Evolutionary conservation across 78 protist species (phyloP).

Genomic region (Dictyostelium firmibasis): DNA sequence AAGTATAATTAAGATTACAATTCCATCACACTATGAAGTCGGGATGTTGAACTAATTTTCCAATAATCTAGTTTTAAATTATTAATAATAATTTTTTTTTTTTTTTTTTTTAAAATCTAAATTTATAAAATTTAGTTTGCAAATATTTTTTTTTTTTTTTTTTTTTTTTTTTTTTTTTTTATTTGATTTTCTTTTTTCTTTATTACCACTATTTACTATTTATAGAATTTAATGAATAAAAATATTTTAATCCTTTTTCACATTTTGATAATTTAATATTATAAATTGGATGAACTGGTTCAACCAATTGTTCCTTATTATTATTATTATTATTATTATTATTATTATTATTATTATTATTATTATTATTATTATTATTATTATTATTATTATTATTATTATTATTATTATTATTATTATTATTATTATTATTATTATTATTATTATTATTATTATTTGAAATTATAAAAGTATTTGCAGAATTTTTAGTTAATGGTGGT

Average conservation of each 20-base stretch:
- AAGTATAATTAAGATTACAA: background rate
- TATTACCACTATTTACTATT: background rate
- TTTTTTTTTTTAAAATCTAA: no score
- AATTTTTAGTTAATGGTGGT: background rate
- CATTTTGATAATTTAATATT: conserved; percentile 31
- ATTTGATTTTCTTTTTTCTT: no score
- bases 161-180: no score
- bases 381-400: background rate
- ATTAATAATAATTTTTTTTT: no score
- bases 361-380: background rate
- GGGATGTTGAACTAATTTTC: background rate
- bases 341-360: background rate
- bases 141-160: no score
- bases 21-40: background rate
- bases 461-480: background rate
- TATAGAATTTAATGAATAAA: background rate
- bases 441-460: background rate
- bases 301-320: background rate
- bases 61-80: background rate
- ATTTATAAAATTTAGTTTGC: no score
- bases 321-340: background rate
- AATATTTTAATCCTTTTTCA: conserved; percentile 27
- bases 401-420: background rate
- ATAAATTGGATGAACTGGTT: conserved; percentile 71
- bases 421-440: background rate